phyloP scores from a whole-genome alignment of 2,329 filamentous ascomycete genomes.

The Fusarium succisae region DNA sequence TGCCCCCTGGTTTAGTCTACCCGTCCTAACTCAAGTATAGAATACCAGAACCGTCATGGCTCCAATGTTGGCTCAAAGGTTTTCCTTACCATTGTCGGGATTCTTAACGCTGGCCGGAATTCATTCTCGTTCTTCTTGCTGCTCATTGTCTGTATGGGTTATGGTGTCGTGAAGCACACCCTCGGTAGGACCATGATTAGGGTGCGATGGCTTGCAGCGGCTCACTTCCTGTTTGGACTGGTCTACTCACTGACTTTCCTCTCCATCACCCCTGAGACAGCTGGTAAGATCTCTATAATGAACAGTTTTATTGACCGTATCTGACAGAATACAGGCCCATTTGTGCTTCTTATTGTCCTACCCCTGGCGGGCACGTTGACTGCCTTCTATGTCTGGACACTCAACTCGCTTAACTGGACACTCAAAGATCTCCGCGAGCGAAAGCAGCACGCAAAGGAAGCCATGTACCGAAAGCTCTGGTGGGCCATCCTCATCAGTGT shows the following conservation, averaged over 20 bases:
- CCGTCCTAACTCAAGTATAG: conserved; percentile 57
- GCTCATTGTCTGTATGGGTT: conserved; percentile 99
- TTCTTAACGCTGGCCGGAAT: conserved; percentile 92
- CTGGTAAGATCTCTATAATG: conserved; percentile 58
- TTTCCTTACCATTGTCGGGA: conserved; percentile 88
- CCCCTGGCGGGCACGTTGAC: conserved; percentile 92
- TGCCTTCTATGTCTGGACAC: conserved; percentile 97
- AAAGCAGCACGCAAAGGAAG: conserved; percentile 90
- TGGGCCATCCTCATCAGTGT: conserved; percentile 96
- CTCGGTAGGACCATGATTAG: conserved; percentile 94
- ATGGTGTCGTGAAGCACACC: conserved; percentile 94
- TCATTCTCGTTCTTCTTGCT: conserved; percentile 98
- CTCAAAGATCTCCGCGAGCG: conserved; percentile 96
- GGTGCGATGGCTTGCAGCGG: conserved; percentile 88
- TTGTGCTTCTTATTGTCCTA: conserved; percentile 92
- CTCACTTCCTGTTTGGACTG: conserved; percentile 93
- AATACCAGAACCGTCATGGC: conserved; percentile 92
- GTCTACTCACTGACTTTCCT: conserved; percentile 93
- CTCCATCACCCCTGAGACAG: conserved; percentile 86
- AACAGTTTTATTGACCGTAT: background rate
- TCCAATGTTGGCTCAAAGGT: conserved; percentile 84
- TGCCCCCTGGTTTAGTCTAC: background rate
- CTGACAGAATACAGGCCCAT: conserved; percentile 67
- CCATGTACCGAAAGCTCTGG: conserved; percentile 99
- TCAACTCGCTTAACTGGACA: conserved; percentile 92